Percentiles rank a stretch among this genome's conserved stretches.
Conservation (phyloP, 352 stramenopile genomes). For the Globisporangium spiculum region DNA sequence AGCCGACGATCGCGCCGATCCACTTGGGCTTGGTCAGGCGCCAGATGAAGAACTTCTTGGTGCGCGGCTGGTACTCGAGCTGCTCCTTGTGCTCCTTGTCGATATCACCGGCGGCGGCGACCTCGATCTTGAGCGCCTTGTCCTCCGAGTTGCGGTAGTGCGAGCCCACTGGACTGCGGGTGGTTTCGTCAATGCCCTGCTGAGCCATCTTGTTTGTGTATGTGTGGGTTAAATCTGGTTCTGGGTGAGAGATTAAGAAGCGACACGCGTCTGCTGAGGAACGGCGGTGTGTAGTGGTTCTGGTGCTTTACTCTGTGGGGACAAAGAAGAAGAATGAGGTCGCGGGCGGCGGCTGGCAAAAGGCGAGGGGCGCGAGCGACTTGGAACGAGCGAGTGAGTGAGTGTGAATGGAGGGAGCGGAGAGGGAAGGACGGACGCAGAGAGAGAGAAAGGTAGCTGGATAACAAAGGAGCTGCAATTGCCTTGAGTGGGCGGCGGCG, state of each 20-base stretch:
- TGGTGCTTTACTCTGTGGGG: constrained; percentile 1
- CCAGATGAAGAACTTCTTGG: constrained; percentile 49
- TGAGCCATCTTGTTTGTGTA: constrained; percentile 3
- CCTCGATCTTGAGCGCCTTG: constrained; percentile 24
- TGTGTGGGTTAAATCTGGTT: neutral
- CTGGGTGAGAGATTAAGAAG: neutral
- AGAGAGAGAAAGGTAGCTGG: neutral
- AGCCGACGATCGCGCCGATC: constrained; percentile 35
- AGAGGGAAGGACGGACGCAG: neutral
- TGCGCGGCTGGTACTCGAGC: constrained; percentile 3
- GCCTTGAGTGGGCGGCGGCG: neutral
- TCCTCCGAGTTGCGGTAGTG: constrained; percentile 14
- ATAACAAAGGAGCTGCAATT: constrained; percentile 2
- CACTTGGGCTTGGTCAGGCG: constrained; percentile 52
- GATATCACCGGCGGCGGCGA: constrained; percentile 25
- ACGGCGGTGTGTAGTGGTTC: neutral
- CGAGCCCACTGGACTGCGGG: constrained; percentile 5
- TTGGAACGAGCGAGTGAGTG: neutral
- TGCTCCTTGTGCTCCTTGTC: constrained; percentile 35
- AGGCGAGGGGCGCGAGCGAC: neutral
- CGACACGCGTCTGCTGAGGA: neutral
- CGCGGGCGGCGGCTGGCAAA: neutral
- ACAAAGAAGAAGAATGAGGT: constrained; percentile 17
- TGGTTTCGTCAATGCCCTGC: neutral
- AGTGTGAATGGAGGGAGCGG: neutral